These are phyloP conservation scores for Phytophthora vignae DNA, from an alignment of 352 stramenopile genomes.

Conservation along the genomic window DNA sequence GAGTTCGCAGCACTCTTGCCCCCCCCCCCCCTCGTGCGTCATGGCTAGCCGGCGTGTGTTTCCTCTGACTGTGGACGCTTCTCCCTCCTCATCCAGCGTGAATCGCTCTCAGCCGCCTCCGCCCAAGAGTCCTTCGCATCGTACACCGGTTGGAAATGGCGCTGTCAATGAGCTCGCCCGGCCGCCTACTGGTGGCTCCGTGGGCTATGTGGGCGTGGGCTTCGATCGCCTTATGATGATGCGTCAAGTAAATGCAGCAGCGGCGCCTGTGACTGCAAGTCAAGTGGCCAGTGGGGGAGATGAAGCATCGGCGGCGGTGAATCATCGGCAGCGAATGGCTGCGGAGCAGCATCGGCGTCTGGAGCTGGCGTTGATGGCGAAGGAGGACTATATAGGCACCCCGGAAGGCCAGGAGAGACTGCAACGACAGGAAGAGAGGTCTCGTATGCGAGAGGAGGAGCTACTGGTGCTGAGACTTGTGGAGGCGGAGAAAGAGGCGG, in stretches of 20 bases:
- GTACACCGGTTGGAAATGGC: constrained; percentile 15
- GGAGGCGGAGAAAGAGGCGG: constrained; percentile 44
- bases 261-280: background rate
- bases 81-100: background rate
- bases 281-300: background rate
- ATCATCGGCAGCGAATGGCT: constrained; percentile 64
- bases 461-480: constrained; percentile 51
- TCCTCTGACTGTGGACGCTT: constrained; percentile 50
- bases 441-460: constrained; percentile 71
- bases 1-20: background rate
- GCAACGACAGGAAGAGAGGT: constrained; percentile 57
- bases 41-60: constrained; percentile 50
- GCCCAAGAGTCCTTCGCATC: constrained; percentile 59
- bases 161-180: constrained; percentile 26
- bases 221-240: constrained; percentile 63
- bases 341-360: constrained; percentile 56
- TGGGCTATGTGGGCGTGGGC: constrained; percentile 31
- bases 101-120: constrained; percentile 40
- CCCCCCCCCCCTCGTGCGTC: background rate
- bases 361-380: constrained; percentile 58
- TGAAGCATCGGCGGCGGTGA: constrained; percentile 69
- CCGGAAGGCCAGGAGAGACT: constrained; percentile 56
- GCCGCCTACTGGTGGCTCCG: constrained; percentile 22
- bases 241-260: constrained; percentile 60
- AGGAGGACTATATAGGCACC: constrained; percentile 71